Evolutionary conservation across 2,329 filamentous ascomycete genomes (phyloP).

Genomic region (Cladosporium sp.): DNA sequence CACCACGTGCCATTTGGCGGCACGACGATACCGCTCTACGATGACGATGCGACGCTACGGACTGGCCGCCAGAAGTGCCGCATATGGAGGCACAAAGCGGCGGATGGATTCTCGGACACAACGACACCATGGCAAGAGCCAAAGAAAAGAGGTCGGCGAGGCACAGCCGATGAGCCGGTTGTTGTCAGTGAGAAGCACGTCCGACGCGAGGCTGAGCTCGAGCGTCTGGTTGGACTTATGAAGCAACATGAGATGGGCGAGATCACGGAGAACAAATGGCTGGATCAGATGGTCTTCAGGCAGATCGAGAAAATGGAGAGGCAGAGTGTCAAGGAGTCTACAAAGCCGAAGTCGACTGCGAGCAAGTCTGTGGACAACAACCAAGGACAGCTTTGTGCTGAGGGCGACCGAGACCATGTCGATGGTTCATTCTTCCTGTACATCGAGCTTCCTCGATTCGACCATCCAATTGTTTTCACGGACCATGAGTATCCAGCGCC

Average conservation of each 20-base stretch:
- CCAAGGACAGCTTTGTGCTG: constrained; percentile 31
- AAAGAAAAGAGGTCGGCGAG: constrained; percentile 53
- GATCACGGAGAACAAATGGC: constrained; percentile 88
- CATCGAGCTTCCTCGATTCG: constrained; percentile 89
- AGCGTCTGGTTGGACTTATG: constrained; percentile 83
- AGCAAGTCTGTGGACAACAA: constrained; percentile 17
- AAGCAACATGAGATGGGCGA: constrained; percentile 99
- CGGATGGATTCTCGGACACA: constrained; percentile 80
- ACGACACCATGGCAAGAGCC: constrained; percentile 71
- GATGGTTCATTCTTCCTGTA: constrained; percentile 77
- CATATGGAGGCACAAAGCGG: constrained; percentile 76
- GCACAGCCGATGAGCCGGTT: constrained; percentile 63
- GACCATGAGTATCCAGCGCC: constrained; percentile 90
- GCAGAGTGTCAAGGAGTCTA: constrained; percentile 42
- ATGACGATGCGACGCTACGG: constrained; percentile 84
- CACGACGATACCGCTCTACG: constrained; percentile 89
- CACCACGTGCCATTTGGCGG: constrained; percentile 91
- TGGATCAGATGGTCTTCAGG: constrained; percentile 91
- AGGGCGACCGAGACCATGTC: constrained; percentile 45
- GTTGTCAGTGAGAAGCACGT: constrained; percentile 37
- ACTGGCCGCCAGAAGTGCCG: constrained; percentile 92
- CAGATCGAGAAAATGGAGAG: constrained; percentile 71
- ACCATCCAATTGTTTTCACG: constrained; percentile 92
- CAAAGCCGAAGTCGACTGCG: constrained; percentile 21
- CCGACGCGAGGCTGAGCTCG: constrained; percentile 66